Percentiles rank a stretch among this genome's conserved stretches.
phyloP scores from a whole-genome alignment of 176 grass and related monocot genomes.

The Oryza meridionalis region DNA sequence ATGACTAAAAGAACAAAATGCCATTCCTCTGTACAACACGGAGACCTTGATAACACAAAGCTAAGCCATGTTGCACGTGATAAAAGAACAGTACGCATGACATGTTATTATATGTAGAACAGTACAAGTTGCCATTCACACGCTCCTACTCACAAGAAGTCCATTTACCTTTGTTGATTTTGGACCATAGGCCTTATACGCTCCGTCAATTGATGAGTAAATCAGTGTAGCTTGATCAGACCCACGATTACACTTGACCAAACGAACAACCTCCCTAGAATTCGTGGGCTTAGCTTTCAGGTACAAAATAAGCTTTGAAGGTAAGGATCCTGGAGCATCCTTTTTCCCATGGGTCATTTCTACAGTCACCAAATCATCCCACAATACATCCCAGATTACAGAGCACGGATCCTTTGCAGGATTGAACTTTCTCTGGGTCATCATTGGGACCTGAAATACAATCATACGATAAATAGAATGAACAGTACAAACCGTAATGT shows the following conservation, averaged over 20 bases:
- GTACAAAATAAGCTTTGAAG: conserved; percentile 84
- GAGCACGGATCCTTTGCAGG: conserved; percentile 92
- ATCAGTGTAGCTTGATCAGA: conserved; percentile 71
- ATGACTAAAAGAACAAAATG: background rate
- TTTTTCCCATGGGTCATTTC: conserved; percentile 85
- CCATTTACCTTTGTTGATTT: conserved; percentile 72
- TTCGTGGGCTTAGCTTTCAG: conserved; percentile 74
- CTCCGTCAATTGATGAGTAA: conserved; percentile 79
- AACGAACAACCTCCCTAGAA: conserved; percentile 69
- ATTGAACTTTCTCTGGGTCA: conserved; percentile 91
- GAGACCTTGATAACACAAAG: conserved; percentile 4
- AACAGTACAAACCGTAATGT: conserved; percentile 22
- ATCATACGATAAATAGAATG: conserved; percentile 38
- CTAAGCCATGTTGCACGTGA: background rate
- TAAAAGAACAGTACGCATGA: conserved; percentile 1
- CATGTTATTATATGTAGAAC: conserved; percentile 9
- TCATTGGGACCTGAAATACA: conserved; percentile 74
- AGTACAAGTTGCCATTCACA: background rate
- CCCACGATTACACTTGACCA: conserved; percentile 74
- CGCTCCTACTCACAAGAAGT: conserved; percentile 7
- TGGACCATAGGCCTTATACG: conserved; percentile 67
- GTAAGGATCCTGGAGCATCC: conserved; percentile 71
- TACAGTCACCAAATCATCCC: conserved; percentile 88
- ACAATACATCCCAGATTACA: conserved; percentile 89
- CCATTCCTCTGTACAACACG: background rate